A percentile compares a stretch with the other conserved stretches of the same genome.
phyloP scores from a whole-genome alignment of 2,329 filamentous ascomycete species.

The Beauveria sp. region DNA sequence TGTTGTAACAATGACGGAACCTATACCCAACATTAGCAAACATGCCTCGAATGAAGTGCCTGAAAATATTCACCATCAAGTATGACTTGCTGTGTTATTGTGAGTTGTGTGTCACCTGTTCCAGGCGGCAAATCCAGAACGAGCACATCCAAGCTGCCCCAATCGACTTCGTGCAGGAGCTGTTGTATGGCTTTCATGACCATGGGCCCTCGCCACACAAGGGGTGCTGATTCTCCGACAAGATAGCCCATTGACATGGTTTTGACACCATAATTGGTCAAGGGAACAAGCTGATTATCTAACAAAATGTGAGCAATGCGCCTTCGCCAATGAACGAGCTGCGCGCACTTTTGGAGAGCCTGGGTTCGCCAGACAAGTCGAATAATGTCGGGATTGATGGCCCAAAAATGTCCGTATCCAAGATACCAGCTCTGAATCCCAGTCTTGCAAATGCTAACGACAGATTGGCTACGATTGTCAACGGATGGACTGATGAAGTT shows the following conservation, averaged over 20 bases:
- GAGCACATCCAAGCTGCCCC: slow-evolving; percentile 81
- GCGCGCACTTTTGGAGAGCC: slow-evolving; percentile 59
- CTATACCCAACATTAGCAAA: slow-evolving; percentile 28
- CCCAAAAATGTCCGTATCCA: slow-evolving; percentile 95
- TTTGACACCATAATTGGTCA: slow-evolving; percentile 92
- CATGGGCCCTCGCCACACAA: slow-evolving; percentile 96
- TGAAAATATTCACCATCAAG: slow-evolving; percentile 58
- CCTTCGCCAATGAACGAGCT: neutral
- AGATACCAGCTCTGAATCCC: slow-evolving; percentile 75
- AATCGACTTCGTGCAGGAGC: slow-evolving; percentile 88
- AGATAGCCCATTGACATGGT: slow-evolving; percentile 99
- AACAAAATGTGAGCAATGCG: slow-evolving; percentile 10
- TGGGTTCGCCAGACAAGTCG: slow-evolving; percentile 70
- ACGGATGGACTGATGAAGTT: neutral
- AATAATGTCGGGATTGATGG: slow-evolving; percentile 89
- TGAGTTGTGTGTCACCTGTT: slow-evolving; percentile 91
- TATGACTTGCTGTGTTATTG: slow-evolving; percentile 91
- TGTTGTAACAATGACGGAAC: slow-evolving; percentile 81
- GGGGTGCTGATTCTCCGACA: slow-evolving; percentile 67
- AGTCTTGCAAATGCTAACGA: slow-evolving; percentile 77
- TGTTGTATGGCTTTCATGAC: slow-evolving; percentile 96
- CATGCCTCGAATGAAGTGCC: too few relatives aligned
- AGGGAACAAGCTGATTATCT: slow-evolving; percentile 76
- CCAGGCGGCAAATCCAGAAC: slow-evolving; percentile 89
- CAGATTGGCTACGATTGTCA: slow-evolving; percentile 54